Conservation (phyloP, 306 rosid species). For the Sicyos edulis region DNA sequence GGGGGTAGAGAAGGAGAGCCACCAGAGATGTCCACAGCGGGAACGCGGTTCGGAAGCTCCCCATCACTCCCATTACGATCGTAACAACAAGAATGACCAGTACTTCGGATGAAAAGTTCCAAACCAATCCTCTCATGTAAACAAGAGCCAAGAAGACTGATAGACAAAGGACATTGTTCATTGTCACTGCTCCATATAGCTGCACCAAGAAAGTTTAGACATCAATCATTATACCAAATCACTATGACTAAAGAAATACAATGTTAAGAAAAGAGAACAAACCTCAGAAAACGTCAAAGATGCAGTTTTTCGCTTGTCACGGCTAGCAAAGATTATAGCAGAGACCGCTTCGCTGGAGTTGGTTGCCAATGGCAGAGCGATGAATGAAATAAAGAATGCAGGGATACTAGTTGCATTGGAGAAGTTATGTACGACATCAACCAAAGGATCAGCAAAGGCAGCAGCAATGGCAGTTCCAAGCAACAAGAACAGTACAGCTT, state of each 20-base stretch:
- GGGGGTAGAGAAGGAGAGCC: slow-evolving; percentile 80
- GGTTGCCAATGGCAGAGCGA: slow-evolving; percentile 75
- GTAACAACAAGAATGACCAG: slow-evolving; percentile 71
- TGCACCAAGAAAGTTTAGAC: slow-evolving; percentile 28
- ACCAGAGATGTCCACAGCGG: slow-evolving; percentile 79
- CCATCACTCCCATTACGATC: slow-evolving; percentile 59
- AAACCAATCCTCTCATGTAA: slow-evolving; percentile 62
- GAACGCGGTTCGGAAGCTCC: slow-evolving; percentile 73
- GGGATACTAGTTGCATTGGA: slow-evolving; percentile 83
- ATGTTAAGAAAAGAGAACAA: slow-evolving; percentile 19
- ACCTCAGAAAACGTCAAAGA: slow-evolving; percentile 94
- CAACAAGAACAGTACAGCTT: slow-evolving; percentile 54
- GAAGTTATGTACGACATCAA: slow-evolving; percentile 79
- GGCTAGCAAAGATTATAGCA: slow-evolving; percentile 82
- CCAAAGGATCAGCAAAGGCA: slow-evolving; percentile 76
- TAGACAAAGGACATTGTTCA: slow-evolving; percentile 83
- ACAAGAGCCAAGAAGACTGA: slow-evolving; percentile 88
- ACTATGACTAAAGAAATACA: not conserved
- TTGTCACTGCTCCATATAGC: slow-evolving; percentile 87
- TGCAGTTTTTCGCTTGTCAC: slow-evolving; percentile 64
- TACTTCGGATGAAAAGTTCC: slow-evolving; percentile 92
- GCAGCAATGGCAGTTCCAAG: slow-evolving; percentile 78
- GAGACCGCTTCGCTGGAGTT: slow-evolving; percentile 91
- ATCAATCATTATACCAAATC: not conserved
- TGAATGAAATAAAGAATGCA: slow-evolving; percentile 88